Evolutionary conservation across 139 green algal genomes (phyloP).

Genomic region (Picochlorum sp.): DNA sequence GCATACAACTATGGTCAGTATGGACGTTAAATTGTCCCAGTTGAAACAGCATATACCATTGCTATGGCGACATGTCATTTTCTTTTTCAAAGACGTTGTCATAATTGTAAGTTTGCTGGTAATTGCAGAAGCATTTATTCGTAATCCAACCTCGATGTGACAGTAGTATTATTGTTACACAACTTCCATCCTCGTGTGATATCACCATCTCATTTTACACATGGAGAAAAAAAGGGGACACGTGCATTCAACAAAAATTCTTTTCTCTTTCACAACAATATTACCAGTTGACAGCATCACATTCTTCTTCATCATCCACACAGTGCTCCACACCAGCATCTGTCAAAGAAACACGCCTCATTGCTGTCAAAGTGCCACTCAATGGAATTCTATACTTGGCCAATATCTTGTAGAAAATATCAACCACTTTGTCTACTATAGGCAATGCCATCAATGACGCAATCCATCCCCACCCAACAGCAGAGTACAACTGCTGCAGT

Average conservation of each 20-base stretch:
- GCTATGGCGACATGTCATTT: no score
- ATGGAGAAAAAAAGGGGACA: no score
- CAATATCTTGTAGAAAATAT: constrained; percentile 59
- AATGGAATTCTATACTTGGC: constrained; percentile 49
- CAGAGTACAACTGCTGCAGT: constrained; percentile 47
- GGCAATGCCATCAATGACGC: constrained; percentile 49
- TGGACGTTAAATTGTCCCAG: background rate
- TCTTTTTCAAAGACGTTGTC: no score
- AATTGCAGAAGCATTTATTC: no score
- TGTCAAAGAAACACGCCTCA: constrained; percentile 40
- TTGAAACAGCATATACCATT: no score
- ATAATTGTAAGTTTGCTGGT: no score
- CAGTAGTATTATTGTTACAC: no score
- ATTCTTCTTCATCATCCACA: constrained; percentile 34
- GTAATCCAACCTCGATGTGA: no score
- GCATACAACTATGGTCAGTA: constrained; percentile 5
- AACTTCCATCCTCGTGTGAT: no score
- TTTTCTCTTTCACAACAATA: background rate
- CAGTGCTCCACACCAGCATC: constrained; percentile 30
- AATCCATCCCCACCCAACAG: constrained; percentile 62
- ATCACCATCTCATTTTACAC: no score
- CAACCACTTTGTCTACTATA: constrained; percentile 40
- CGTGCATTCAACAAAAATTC: no score
- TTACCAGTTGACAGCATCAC: constrained; percentile 13
- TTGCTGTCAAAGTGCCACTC: constrained; percentile 41